These are phyloP conservation scores for Hanseniaspora clermontiae DNA, from an alignment of 805 yeast species.

Conservation along the genomic window DNA sequence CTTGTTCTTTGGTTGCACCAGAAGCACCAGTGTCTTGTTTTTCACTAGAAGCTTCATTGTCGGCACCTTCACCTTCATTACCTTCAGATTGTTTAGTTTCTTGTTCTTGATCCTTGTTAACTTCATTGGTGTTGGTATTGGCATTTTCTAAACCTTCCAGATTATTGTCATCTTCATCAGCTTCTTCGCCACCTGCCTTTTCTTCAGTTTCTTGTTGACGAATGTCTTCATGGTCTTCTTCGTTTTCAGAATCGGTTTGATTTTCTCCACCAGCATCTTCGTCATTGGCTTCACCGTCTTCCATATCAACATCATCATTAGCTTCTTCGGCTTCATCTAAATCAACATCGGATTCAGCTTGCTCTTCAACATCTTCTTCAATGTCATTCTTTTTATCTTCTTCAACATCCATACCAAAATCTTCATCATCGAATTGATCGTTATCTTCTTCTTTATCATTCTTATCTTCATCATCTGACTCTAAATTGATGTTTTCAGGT, in stretches of 20 bases:
- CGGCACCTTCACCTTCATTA: conserved; percentile 51
- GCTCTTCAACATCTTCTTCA: conserved; percentile 25
- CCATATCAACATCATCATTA: conserved; percentile 48
- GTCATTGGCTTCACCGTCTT: conserved; percentile 23
- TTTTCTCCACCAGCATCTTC: conserved; percentile 28
- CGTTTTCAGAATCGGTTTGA: conserved; percentile 22
- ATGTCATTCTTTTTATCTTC: conserved; percentile 9
- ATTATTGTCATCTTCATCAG: conserved; percentile 38
- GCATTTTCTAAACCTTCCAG: conserved; percentile 40
- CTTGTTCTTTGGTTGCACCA: conserved; percentile 39
- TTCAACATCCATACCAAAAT: conserved; percentile 23
- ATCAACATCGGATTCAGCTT: conserved; percentile 65
- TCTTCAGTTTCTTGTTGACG: conserved; percentile 18
- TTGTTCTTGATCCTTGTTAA: conserved; percentile 42
- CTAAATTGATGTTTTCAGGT: conserved; percentile 85
- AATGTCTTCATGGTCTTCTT: conserved; percentile 29
- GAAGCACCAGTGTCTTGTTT: conserved; percentile 57
- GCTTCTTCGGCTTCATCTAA: conserved; percentile 36
- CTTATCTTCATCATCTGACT: conserved; percentile 56
- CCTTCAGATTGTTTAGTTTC: conserved; percentile 51
- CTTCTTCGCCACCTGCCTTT: conserved; percentile 32
- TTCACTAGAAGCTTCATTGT: conserved; percentile 39
- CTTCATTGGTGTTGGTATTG: conserved; percentile 26
- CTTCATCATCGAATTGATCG: conserved; percentile 21
- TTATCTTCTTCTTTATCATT: conserved; percentile 34